Conservation (phyloP, 2,329 filamentous ascomycete species). For the Xylariaceae sp. region DNA sequence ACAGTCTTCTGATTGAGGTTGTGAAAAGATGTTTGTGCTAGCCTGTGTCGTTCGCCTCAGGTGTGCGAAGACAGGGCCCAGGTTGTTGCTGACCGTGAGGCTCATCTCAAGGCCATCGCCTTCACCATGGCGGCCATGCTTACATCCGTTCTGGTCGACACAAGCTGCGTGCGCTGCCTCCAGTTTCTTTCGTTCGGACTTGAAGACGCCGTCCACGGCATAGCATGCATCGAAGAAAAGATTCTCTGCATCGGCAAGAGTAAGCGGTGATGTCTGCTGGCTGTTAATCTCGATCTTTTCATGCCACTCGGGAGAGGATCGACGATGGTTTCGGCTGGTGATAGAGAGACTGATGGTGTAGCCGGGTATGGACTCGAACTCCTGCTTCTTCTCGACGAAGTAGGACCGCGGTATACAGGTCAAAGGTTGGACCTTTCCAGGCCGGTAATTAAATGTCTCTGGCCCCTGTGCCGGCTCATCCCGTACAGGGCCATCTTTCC, state of each 20-base stretch:
- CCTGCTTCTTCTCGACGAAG: constrained; percentile 44
- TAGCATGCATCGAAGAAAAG: constrained; percentile 46
- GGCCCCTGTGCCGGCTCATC: constrained; percentile 37
- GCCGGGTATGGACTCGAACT: constrained; percentile 48
- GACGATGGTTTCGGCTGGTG: constrained; percentile 39
- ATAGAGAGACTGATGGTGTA: constrained; percentile 48
- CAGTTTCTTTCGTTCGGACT: constrained; percentile 40
- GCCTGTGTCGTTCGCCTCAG: constrained; percentile 42
- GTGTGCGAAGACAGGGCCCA: constrained; percentile 47
- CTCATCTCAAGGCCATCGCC: constrained; percentile 45
- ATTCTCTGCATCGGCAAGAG: constrained; percentile 44
- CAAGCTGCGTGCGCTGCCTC: constrained; percentile 39
- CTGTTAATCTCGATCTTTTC: constrained; percentile 45
- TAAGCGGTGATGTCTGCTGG: constrained; percentile 47
- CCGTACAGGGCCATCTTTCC: constrained; percentile 43
- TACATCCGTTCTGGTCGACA: constrained; percentile 35
- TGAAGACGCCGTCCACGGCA: constrained; percentile 41
- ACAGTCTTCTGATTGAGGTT: constrained; percentile 43
- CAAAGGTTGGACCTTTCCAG: constrained; percentile 43
- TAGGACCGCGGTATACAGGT: constrained; percentile 45
- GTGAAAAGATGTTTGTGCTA: constrained; percentile 45
- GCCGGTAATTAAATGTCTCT: constrained; percentile 40
- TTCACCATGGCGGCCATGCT: constrained; percentile 39
- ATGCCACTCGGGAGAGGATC: constrained; percentile 36
- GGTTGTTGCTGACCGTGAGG: constrained; percentile 47